phyloP scores from a whole-genome alignment of 306 rosid species.

The Clitoria ternatea region DNA sequence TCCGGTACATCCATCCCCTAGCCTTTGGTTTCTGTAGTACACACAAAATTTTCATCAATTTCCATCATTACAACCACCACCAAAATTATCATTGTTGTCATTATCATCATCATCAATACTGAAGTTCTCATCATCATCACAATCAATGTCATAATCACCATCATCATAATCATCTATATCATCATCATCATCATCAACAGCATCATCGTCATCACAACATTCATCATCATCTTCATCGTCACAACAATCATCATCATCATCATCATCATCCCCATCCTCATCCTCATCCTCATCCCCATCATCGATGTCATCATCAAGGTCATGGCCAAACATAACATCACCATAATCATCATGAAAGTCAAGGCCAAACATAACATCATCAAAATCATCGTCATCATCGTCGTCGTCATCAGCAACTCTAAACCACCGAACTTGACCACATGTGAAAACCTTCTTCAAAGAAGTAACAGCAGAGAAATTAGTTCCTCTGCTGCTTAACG shows the following conservation, averaged over 20 bases:
- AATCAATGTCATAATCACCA: slow-evolving; percentile 32
- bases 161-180: slow-evolving; percentile 4
- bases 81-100: slow-evolving; percentile 38
- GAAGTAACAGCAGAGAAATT: slow-evolving; percentile 73
- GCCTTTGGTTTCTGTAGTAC: slow-evolving; percentile 76
- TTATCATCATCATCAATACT: slow-evolving; percentile 29
- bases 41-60: slow-evolving; percentile 45
- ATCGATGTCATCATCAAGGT: not conserved
- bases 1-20: slow-evolving; percentile 73
- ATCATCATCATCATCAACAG: not conserved
- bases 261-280: not conserved
- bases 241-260: not conserved
- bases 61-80: slow-evolving; percentile 42
- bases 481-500: slow-evolving; percentile 68
- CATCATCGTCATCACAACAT: not conserved
- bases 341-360: not conserved
- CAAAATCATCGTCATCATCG: not conserved
- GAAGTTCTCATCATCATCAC: slow-evolving; percentile 29
- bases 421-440: slow-evolving; percentile 45
- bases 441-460: slow-evolving; percentile 57
- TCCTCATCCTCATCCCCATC: not conserved
- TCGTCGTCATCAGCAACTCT: slow-evolving; percentile 21
- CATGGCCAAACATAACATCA: not conserved
- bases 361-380: not conserved
- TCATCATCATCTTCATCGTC: not conserved